Percentiles rank a stretch among this genome's conserved stretches.
Evolutionary conservation across 1,284 basidiomycete genomes (phyloP).

Genomic region (Salmacisia buchloeana): DNA sequence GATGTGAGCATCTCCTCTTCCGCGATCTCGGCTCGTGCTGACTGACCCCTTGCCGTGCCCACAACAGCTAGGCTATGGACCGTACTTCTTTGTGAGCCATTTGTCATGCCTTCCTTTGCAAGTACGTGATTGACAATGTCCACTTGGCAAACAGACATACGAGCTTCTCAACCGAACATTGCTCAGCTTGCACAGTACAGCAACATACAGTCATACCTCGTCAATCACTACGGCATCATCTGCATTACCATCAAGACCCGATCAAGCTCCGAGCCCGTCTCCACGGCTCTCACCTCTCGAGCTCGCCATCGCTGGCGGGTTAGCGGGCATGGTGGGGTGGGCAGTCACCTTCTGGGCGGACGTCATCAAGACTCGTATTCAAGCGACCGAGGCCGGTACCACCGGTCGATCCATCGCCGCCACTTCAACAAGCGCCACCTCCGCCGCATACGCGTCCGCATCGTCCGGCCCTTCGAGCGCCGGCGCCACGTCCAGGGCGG

Average conservation of each 20-base stretch:
- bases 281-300: constrained; percentile 14
- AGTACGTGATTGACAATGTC: neutral
- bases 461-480: too few species aligned
- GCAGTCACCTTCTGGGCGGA: constrained; percentile 42
- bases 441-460: too few species aligned
- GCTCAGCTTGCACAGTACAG: neutral
- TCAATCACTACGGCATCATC: too few species aligned
- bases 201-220: neutral
- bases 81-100: constrained; percentile 30
- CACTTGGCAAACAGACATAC: constrained; percentile 18
- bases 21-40: neutral
- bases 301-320: constrained; percentile 33
- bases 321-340: constrained; percentile 42
- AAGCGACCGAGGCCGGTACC: constrained; percentile 16
- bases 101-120: neutral
- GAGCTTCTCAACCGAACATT: constrained; percentile 30
- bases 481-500: neutral
- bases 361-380: constrained; percentile 43
- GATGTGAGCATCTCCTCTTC: constrained; percentile 19
- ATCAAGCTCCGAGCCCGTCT: neutral
- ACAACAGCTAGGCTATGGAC: constrained; percentile 17
- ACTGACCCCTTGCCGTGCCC: neutral
- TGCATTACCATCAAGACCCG: neutral
- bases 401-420: too few species aligned
- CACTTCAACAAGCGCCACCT: too few species aligned